Evolutionary conservation across 1,284 basidiomycete species (phyloP).

Genomic region (Puccinia horiana): DNA sequence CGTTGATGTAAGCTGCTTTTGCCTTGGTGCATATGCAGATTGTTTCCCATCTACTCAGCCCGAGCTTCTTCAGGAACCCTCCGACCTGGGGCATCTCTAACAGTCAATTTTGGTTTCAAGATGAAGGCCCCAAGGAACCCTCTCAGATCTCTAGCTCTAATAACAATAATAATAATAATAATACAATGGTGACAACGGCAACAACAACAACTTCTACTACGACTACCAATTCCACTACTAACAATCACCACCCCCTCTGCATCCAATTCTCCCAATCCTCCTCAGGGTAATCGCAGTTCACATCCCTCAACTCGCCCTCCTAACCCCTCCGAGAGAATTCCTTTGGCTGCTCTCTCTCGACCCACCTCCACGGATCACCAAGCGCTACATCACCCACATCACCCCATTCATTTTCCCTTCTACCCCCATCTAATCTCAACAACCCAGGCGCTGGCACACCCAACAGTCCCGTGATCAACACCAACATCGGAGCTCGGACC

Average conservation of each 20-base stretch:
- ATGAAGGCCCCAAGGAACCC: slow-evolving; percentile 32
- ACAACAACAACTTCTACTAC: not conserved
- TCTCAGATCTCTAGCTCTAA: too few species aligned
- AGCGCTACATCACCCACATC: slow-evolving; percentile 24
- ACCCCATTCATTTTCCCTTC: slow-evolving; percentile 19
- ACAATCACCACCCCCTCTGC: not conserved
- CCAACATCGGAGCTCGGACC: not conserved
- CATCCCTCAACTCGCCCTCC: slow-evolving; percentile 9
- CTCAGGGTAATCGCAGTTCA: not conserved
- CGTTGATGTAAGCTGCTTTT: slow-evolving; percentile 71
- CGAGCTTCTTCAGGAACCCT: slow-evolving; percentile 22
- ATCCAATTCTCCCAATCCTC: slow-evolving; percentile 18
- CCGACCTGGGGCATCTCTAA: slow-evolving; percentile 1
- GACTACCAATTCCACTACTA: not conserved
- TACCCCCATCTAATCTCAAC: slow-evolving; percentile 13
- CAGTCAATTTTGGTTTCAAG: slow-evolving; percentile 19
- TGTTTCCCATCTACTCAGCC: slow-evolving; percentile 4
- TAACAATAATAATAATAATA: too few species aligned
- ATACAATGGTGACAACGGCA: too few species aligned
- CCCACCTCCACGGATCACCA: slow-evolving; percentile 23
- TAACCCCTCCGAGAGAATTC: slow-evolving; percentile 6
- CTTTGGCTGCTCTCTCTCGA: slow-evolving; percentile 8
- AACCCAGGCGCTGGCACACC: not conserved
- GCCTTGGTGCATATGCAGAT: not conserved
- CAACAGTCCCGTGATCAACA: slow-evolving; percentile 5